phyloP scores from a whole-genome alignment of 2,329 filamentous ascomycete species.

The Magnaporthiopsis rhizophila region DNA sequence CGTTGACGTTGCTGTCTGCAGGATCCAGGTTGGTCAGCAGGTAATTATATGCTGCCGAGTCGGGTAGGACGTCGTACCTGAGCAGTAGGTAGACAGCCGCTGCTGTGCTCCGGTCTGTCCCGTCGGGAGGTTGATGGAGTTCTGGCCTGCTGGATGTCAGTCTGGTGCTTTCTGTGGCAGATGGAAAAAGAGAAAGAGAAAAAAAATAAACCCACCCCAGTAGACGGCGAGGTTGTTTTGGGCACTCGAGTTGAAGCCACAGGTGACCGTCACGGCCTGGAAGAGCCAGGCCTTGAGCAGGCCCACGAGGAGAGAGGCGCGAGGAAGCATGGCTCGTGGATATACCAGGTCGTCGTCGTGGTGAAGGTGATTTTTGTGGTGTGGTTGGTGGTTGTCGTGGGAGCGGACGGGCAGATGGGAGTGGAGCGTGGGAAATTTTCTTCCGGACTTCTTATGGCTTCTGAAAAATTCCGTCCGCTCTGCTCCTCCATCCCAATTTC shows the following conservation, averaged over 20 bases:
- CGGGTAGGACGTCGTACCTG: constrained; percentile 29
- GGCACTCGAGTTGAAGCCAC: constrained; percentile 37
- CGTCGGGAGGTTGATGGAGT: constrained; percentile 43
- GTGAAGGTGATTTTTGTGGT: too few species aligned
- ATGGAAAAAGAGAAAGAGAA: not conserved
- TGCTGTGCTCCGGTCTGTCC: constrained; percentile 41
- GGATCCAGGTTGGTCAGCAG: not conserved
- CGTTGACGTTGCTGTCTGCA: constrained; percentile 31
- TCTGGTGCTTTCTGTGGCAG: not conserved
- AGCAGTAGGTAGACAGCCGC: constrained; percentile 50
- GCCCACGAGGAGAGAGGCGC: too few species aligned
- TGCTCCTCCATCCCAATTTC: too few species aligned
- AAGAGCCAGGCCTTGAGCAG: not conserved
- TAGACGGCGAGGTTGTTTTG: constrained; percentile 54
- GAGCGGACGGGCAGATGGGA: too few species aligned
- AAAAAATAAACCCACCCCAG: constrained; percentile 42
- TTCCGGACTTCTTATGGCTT: too few species aligned
- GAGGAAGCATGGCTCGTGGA: too few species aligned
- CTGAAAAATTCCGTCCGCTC: too few species aligned
- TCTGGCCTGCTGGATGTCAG: constrained; percentile 38
- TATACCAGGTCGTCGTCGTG: too few species aligned
- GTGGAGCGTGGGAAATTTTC: too few species aligned
- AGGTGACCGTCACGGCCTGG: constrained; percentile 16
- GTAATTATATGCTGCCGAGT: too few species aligned
- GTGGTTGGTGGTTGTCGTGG: too few species aligned